Conservation (phyloP, 2,329 filamentous ascomycete genomes). For the Aspergillus sp. region DNA sequence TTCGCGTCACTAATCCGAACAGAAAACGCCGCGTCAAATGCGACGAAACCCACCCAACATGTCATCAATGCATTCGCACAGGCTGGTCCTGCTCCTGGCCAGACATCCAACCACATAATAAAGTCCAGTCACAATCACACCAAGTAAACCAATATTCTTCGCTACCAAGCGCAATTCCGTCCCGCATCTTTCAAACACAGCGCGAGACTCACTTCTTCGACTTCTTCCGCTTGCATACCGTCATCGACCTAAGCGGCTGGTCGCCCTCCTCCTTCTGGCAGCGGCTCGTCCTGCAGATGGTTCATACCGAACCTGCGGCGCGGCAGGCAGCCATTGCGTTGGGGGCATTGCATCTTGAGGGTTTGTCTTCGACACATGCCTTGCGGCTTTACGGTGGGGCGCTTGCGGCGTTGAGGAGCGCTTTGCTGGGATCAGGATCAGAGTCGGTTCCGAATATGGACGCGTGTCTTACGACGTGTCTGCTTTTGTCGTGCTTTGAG, state of each 20-base stretch:
- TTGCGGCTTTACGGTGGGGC: not conserved
- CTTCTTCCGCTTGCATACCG: not conserved
- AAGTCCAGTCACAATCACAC: too few species aligned
- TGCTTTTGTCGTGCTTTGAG: not conserved
- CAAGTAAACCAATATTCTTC: not conserved
- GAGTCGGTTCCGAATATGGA: not conserved
- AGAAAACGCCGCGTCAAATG: conserved; percentile 5
- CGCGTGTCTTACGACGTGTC: not conserved
- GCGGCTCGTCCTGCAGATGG: conserved; percentile 1
- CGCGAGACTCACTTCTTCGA: conserved; percentile 2
- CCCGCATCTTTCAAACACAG: conserved; percentile 1
- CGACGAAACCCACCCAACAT: not conserved
- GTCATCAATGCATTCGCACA: not conserved
- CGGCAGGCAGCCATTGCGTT: not conserved
- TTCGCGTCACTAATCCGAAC: not conserved
- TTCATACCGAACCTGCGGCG: not conserved
- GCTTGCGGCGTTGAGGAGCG: not conserved
- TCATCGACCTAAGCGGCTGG: not conserved
- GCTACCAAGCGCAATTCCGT: not conserved
- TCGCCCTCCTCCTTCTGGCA: not conserved
- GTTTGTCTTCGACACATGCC: not conserved
- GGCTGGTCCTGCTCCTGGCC: not conserved
- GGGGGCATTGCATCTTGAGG: not conserved
- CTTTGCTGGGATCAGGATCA: not conserved
- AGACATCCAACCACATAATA: not conserved